Base-by-base conservation (phyloP, 2,329 filamentous ascomycete genomes). In the Hyphodiscus sp. region DNA sequence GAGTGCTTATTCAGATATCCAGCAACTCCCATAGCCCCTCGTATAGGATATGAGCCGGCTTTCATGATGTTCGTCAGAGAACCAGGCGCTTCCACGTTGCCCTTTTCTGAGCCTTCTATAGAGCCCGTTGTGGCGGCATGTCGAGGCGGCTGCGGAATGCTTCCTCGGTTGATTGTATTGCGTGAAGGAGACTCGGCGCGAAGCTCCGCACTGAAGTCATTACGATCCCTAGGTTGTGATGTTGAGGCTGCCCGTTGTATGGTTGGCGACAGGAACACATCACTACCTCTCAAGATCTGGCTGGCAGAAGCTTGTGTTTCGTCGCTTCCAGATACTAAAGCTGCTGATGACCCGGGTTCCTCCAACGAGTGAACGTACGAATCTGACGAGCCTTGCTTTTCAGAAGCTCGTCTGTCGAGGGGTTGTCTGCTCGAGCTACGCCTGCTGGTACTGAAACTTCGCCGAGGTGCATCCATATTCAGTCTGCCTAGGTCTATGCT, bases 271-370 rank as follows among this genome's bases (percentile, higher is more conserved):
- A 87, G 84, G 64, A 99, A 97, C 9, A 96, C 87, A 62, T 94
- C 89, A 62, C 91, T 96, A 33, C 88, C 83, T 50, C 82, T 81
- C 9, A 99, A 73, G 41, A 97, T 96, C 69, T 96, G 91, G 67
- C 92, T 97, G 2, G 89, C 92, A 2, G 91, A 95, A 47, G 86
- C 85, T 52, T 77, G 76, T n/a, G 77, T 81, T 54, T 91, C 89
- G 43, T 91, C 87, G 51, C 80, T 81, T 0, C 82, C 84, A 2
- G 87, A 88, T 3, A 83, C 76, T 1, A 86, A 76, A 30, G 85
- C 74, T 2, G 83, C 89, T 1, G 87, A 91, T 52, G 87, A 82
- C 5, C 85, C 89, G 0, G 83, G 86, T 45, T 86, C 87, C 50
- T 89, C 89, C 56, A 85, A 63, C 41, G 86, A 90, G 62, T 87